Conservation (phyloP, 441 rosid genomes). For the Biscutella laevigata region DNA sequence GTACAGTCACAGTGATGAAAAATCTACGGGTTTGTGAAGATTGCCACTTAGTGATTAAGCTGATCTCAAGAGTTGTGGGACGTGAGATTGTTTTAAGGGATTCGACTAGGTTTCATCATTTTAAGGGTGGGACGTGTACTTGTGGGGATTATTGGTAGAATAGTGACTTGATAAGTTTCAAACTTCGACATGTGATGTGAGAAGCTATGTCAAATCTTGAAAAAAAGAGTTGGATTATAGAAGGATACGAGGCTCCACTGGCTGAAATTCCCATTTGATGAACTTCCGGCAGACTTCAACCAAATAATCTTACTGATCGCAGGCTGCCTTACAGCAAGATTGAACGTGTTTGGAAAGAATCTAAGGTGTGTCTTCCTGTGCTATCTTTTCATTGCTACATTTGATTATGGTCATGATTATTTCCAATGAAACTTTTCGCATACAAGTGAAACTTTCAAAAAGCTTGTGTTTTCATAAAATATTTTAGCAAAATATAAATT, state of each 20-base stretch:
- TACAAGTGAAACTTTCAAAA: no score
- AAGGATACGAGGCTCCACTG: background rate
- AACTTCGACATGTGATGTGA: background rate
- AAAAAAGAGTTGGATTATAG: background rate
- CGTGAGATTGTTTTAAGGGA: constrained; percentile 47
- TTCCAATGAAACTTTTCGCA: no score
- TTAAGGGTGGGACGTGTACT: constrained; percentile 43
- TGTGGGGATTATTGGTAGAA: constrained; percentile 61
- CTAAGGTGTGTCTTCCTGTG: constrained; percentile 3
- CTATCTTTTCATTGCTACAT: no score
- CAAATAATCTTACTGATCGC: background rate
- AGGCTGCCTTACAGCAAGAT: constrained; percentile 16
- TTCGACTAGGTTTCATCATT: constrained; percentile 44
- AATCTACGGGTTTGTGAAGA: constrained; percentile 62
- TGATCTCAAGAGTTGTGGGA: constrained; percentile 35
- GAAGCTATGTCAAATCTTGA: background rate
- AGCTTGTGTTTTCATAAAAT: no score
- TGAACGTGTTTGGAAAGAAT: constrained; percentile 2
- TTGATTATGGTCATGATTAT: no score
- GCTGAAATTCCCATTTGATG: background rate
- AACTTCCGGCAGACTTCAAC: constrained; percentile 8
- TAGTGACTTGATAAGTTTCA: background rate
- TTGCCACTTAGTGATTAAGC: constrained; percentile 48
- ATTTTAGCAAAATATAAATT: no score
- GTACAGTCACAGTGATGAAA: constrained; percentile 51